Evolutionary conservation across 805 yeast species (phyloP).

Genomic region (Wickerhamomyces rabaulensis): DNA sequence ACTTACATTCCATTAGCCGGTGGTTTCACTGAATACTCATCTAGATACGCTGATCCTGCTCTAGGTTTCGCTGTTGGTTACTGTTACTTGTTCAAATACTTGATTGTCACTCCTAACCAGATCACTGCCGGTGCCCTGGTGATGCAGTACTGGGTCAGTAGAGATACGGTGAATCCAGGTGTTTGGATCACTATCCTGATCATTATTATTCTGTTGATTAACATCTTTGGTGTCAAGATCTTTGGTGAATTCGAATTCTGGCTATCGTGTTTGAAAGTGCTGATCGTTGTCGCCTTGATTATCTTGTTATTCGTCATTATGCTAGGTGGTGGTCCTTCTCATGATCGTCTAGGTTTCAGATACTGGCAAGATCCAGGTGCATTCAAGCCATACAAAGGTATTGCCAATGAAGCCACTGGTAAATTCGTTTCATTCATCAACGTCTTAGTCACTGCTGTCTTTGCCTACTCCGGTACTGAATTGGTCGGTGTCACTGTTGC

Average conservation of each 20-base stretch:
- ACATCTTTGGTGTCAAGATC: constrained; percentile 45
- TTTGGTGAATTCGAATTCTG: constrained; percentile 53
- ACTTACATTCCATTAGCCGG: constrained; percentile 57
- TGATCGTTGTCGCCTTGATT: constrained; percentile 59
- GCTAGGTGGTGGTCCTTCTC: constrained; percentile 71
- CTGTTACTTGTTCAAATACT: constrained; percentile 15
- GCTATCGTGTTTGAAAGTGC: constrained; percentile 41
- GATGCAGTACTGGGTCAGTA: constrained; percentile 40
- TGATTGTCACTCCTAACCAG: constrained; percentile 29
- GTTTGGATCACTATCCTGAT: constrained; percentile 50
- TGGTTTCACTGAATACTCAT: constrained; percentile 57
- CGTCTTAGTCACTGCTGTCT: constrained; percentile 59
- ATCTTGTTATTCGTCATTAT: constrained; percentile 56
- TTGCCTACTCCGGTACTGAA: constrained; percentile 69
- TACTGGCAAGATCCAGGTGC: constrained; percentile 69
- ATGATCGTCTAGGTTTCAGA: constrained; percentile 66
- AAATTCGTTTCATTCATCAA: constrained; percentile 46
- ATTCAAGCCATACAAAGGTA: constrained; percentile 28
- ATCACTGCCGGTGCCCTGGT: constrained; percentile 50
- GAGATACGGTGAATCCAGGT: constrained; percentile 40
- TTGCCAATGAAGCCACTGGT: constrained; percentile 39
- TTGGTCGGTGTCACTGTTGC: constrained; percentile 46
- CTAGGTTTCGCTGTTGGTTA: constrained; percentile 22
- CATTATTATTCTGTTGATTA: constrained; percentile 36
- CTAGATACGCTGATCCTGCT: constrained; percentile 30